Evolutionary conservation across 2,329 filamentous ascomycete species (phyloP), one percentile per base, ranked within the genome.

Genomic region (Fusarium nisikadoi): DNA sequence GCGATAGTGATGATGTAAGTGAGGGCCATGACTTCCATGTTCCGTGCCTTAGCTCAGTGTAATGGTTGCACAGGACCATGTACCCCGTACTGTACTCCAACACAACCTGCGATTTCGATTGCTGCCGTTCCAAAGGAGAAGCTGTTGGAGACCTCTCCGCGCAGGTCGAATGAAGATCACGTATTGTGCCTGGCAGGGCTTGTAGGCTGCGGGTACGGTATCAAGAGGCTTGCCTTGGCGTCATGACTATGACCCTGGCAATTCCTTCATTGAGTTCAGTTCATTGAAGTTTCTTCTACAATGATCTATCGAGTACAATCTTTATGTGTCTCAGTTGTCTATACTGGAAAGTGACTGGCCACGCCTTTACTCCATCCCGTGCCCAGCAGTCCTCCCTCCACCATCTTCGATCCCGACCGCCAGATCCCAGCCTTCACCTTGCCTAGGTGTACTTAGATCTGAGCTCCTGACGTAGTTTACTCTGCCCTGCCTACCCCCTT

Each of bases 1-100:
- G 61, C 43, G 25, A 68, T 63, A 58, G 65, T 67, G 62, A 73
- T 73, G 70, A 73, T 73, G 70, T 73, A 73, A 73, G 67, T 73
- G 62, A 71, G 54, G 62, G 45, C 70, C 54, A 68, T 54, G 45
- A 73, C 57, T 58, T 63, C 70, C 70, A 73, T 68, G 54, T 63
- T 73, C 70, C 62, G 63, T 46, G 46, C 46, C 57, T 73, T 73
- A 73, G 70, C 62, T 71, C 56, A 29, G 25, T 52, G 52, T 68
- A 53, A 49, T 73, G 70, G 70, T 73, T 73, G 70, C 70, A 72
- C 70, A 73, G 58, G 42, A 47, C 56, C 54, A 50, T 68, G 66
- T 39, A 56, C 54, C 49, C 65, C 43, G 65, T 72, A 61, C 58
- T 38, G 58, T 61, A 42, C 53, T 67, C 62, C 33, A 39, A 35